Base-by-base conservation (phyloP, 148 eudicot genomes). In the Simmondsia chinensis region DNA sequence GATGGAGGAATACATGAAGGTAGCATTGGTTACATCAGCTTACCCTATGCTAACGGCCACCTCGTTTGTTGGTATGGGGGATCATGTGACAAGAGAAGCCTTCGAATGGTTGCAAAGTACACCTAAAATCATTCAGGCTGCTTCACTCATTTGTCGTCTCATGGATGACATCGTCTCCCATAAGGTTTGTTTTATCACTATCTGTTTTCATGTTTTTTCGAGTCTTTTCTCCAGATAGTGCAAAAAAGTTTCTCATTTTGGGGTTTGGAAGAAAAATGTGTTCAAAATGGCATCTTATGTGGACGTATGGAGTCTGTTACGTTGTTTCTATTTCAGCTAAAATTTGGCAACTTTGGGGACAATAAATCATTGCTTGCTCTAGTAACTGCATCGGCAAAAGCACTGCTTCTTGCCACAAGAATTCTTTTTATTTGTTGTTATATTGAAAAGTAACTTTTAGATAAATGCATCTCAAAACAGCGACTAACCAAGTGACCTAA, bases 31-130 rank as follows among this genome's bases (percentile, higher is more conserved):
- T 9, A 50, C 34, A 13, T 42, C 41, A 1, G 45, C 46, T 0
- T 54, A 63, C 29, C 36, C 52, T 3, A 10, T 55, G 15, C 31
- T 60, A 35, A 26, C 42, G 0, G 50, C 36, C 16, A 26, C 66
- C 36, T 32, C 72, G 0, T 67, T 60, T 25, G 17, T 67, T 14
- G 72, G 63, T 3, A 67, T 67, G 66, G 72, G 58, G 32, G 52
- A 39, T 3, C 1, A 43, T 1, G 66, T 56, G 1, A 60, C 30
- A 1, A 13, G 40, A 38, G 52, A 56, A n/a, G 62, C 47, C 1
- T 67, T 67, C 17, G 49, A 67, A 16, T 67, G 72, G 72, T 23
- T 49, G 1, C 25, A 26, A 13, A 14, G 28, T 8, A 36, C 25
- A 4, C 58, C 66, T 0, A 60, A 49, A 44, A 46, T 37, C 2